phyloP scores from a whole-genome alignment of 1,284 basidiomycete genomes.

The Coriolopsis trogii region DNA sequence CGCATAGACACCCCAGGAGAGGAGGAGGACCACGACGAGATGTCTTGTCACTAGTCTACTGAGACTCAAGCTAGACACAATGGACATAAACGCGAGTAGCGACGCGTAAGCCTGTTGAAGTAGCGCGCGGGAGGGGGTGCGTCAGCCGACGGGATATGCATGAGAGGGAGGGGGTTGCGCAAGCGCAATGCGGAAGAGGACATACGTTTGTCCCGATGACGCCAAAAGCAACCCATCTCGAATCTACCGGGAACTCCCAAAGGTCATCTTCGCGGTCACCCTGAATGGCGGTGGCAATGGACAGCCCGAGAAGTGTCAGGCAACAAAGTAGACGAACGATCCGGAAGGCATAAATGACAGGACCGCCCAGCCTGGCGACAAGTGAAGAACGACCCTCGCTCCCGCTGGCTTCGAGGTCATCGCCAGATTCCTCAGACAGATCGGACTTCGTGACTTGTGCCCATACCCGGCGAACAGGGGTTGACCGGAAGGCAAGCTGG shows the following conservation, averaged over 20 bases:
- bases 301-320: slow-evolving; percentile 31
- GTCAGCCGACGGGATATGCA: slow-evolving; percentile 35
- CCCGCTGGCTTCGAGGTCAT: slow-evolving; percentile 14
- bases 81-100: slow-evolving; percentile 25
- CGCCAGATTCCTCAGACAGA: background rate
- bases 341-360: slow-evolving; percentile 33
- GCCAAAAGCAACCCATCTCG: slow-evolving; percentile 31
- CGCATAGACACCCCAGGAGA: slow-evolving; percentile 38
- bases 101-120: slow-evolving; percentile 35
- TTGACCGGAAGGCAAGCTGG: slow-evolving; percentile 15
- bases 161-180: slow-evolving; percentile 19
- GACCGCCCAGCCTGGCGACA: slow-evolving; percentile 28
- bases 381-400: slow-evolving; percentile 14
- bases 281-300: slow-evolving; percentile 20
- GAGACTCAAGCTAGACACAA: slow-evolving; percentile 12
- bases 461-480: slow-evolving; percentile 4
- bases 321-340: slow-evolving; percentile 27
- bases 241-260: slow-evolving; percentile 23
- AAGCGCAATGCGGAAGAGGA: background rate
- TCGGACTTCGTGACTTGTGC: slow-evolving; percentile 11
- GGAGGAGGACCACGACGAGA: slow-evolving; percentile 20
- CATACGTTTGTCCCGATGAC: slow-evolving; percentile 41
- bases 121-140: no score
- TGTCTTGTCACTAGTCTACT: slow-evolving; percentile 20
- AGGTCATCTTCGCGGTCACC: slow-evolving; percentile 10